A percentile compares a stretch with the other conserved stretches of the same genome.
phyloP scores from a whole-genome alignment of 2,329 filamentous ascomycete species.

The Claviceps spartinae region DNA sequence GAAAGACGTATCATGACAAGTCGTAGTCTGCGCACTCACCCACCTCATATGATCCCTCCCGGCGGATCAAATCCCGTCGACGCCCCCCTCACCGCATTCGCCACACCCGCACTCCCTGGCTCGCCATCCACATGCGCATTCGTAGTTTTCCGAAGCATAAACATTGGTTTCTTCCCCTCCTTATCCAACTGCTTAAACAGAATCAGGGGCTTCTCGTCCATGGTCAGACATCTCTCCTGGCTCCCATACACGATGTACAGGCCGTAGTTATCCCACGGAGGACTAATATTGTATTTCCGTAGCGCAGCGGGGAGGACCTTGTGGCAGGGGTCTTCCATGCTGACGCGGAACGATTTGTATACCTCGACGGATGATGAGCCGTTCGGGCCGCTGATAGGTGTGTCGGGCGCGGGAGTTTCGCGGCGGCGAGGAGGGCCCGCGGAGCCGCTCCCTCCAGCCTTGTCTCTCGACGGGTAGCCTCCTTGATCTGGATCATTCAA shows the following conservation, averaged over 20 bases:
- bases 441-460: constrained; percentile 7
- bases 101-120: constrained; percentile 41
- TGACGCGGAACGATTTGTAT: constrained; percentile 96
- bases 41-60: constrained; percentile 41
- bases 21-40: neutral
- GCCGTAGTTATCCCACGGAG: constrained; percentile 93
- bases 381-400: constrained; percentile 42
- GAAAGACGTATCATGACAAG: too few species aligned
- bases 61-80: constrained; percentile 41
- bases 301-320: constrained; percentile 91
- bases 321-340: constrained; percentile 95
- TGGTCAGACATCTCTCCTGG: constrained; percentile 80
- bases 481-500: constrained; percentile 37
- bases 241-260: constrained; percentile 98
- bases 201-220: constrained; percentile 88
- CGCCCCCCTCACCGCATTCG: constrained; percentile 29
- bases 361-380: constrained; percentile 67
- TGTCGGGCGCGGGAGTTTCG: constrained; percentile 50
- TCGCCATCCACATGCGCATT: constrained; percentile 38
- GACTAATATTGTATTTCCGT: constrained; percentile 97
- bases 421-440: constrained; percentile 38
- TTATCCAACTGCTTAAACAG: constrained; percentile 95
- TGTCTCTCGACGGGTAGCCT: constrained; percentile 18
- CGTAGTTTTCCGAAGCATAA: constrained; percentile 73
- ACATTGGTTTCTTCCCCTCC: constrained; percentile 97